Evolutionary conservation across 2,329 filamentous ascomycete species (phyloP), one percentile per base, ranked within the genome.

Genomic region (Dactylellina drechsleri): DNA sequence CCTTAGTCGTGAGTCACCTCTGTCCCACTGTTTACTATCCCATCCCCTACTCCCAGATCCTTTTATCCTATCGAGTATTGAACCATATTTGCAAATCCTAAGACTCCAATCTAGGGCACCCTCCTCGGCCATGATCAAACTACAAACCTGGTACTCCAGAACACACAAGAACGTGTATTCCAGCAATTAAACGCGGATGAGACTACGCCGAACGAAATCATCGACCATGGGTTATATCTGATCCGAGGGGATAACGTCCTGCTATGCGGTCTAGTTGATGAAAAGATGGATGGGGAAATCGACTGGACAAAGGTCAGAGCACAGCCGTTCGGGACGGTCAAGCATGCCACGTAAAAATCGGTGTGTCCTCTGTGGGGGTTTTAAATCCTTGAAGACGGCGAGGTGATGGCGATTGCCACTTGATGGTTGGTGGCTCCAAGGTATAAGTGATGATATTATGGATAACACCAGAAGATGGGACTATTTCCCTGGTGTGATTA

Each of bases 211-310:
- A 96, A 91, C 50, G 88, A 89, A 71, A 89, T 95, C 81, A 89
- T 95, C 16, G 89, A 91, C 3, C 88, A 97, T 76, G 95, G 95
- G 0, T 84, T 98, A 4, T 98, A 97, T 82, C 86, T 99, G 70
- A 91, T 99, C 68, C 88, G 95, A 74, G 95, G 95, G 61, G 95
- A 99, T 82, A 97, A 96, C 80, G 94, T 99, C 56, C 93, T 93
- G 76, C 86, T 96, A 15, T 91, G 95, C 70, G 95, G 95, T 1
- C 85, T 96, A 68, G 90, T 99, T 36, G 93, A 99, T 82, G 93
- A 97, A 82, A 87, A 91, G 79, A 84, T 98, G 72, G 95, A 99
- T 83, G 87, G 86, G 45, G 93, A 90, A 79, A 98, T 99, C 81
- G 90, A 97, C 83, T 99, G 95, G 95, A 86, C 87, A 18, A 90